Evolutionary conservation across 2,329 filamentous ascomycete genomes (phyloP), one percentile per base, ranked within the genome.

Genomic region (Cadophora gregata): DNA sequence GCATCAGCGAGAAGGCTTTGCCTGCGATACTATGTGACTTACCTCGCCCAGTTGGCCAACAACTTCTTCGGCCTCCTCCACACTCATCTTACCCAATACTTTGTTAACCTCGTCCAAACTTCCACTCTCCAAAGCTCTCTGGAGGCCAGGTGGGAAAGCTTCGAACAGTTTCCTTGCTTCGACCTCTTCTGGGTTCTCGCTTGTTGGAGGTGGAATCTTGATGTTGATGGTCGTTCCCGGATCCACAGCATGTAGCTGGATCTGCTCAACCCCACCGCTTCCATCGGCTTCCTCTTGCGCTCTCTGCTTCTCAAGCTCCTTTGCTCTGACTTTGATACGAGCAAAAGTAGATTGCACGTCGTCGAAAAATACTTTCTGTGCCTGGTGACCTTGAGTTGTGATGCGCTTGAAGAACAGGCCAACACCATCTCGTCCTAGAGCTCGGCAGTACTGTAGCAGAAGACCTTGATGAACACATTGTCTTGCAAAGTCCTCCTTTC

Each of bases 381-480:
- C 96, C 80, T 97, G 91, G 80, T 99, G 95, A 36, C 90, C 92
- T 73, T 88, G 88, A 3, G 92, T 97, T 25, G 92, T 96, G 78
- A 99, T 94, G 66, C 95, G 91, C 81, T 96, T 97, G 86, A 99
- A 99, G 84, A 99, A 99, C 33, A 98, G 81, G 6, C 88, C 86
- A 9, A 97, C 93, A 25, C 95, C 95, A 74, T 98, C 93, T 71
- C 88, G 88, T 68, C 95, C 94, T 16, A 99, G 85, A 50, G 93
- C 90, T 10, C 95, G 88, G 81, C 96, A 99, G 82, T 99, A 99
- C 79, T 99, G 96, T 48, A 99, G 82, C 14, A 99, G 84, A 19
- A 98, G 84, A 3, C 91, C 95, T 78, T 98, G 94, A 80, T 99
- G 96, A 25, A 99, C 93, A 79, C 90, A 97, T 78, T 95, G 92